A percentile compares a stretch with the other conserved stretches of the same genome.
These are phyloP conservation scores for Drechslera avenae DNA, from an alignment of 2,329 filamentous ascomycete species.

Conservation along the genomic window DNA sequence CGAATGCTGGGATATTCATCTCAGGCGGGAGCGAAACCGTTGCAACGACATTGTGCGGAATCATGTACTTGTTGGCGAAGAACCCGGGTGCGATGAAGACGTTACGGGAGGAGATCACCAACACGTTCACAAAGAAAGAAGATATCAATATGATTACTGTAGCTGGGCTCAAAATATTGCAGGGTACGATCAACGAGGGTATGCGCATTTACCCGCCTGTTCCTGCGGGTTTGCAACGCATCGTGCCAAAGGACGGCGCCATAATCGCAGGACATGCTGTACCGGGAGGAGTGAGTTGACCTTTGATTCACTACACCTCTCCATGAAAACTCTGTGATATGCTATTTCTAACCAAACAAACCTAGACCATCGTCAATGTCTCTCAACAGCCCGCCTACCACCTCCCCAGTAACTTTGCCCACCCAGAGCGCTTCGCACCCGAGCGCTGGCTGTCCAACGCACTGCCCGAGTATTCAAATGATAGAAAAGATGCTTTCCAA, in stretches of 20 bases:
- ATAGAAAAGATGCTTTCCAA: constrained; percentile 37
- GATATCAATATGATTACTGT: constrained; percentile 13
- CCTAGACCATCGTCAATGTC: constrained; percentile 17
- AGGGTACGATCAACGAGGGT: constrained; percentile 20
- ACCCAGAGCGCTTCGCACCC: constrained; percentile 25
- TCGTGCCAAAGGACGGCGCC: constrained; percentile 14
- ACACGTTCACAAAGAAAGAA: constrained; percentile 7
- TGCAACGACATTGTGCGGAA: constrained; percentile 12
- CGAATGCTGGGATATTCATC: constrained; percentile 39
- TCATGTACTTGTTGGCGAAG: constrained; percentile 9
- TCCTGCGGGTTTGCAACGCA: constrained; percentile 5
- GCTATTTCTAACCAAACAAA: neutral
- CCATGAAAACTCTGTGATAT: too few species aligned
- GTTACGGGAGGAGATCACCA: constrained; percentile 14
- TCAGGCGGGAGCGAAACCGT: constrained; percentile 44
- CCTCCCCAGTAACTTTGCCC: constrained; percentile 25
- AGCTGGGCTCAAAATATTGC: constrained; percentile 19
- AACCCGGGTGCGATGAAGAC: constrained; percentile 16
- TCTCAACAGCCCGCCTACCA: constrained; percentile 23
- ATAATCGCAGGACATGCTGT: constrained; percentile 19
- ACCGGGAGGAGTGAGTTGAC: constrained; percentile 17
- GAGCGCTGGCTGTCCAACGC: constrained; percentile 30
- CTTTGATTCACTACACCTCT: too few species aligned
- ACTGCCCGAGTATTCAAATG: constrained; percentile 24
- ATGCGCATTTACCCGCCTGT: constrained; percentile 26